Evolutionary conservation across 768 basidiomycete genomes (phyloP).

Genomic region (Termitomyces sp.): DNA sequence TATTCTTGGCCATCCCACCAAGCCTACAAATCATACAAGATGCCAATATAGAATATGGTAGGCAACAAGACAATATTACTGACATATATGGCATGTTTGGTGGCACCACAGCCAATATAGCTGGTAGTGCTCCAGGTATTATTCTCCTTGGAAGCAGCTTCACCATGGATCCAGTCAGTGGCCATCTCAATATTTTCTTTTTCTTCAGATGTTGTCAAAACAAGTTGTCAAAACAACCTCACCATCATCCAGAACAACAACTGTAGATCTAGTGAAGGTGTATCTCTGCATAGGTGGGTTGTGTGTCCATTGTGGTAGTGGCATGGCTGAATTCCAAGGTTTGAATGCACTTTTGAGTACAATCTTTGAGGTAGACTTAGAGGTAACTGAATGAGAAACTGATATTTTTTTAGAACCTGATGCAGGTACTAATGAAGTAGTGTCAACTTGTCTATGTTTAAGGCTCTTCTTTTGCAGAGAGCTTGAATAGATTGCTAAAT

Average conservation of each 20-base stretch:
- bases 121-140: neutral
- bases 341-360: constrained; percentile 1
- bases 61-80: neutral
- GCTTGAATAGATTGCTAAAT: neutral
- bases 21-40: neutral
- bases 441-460: neutral
- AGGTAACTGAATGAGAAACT: neutral
- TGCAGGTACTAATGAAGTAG: neutral
- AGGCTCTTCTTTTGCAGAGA: neutral
- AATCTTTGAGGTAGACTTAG: neutral
- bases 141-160: neutral
- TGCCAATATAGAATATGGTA: neutral
- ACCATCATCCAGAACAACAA: neutral
- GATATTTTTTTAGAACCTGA: neutral
- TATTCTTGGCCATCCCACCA: constrained; percentile 11
- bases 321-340: neutral
- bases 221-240: neutral
- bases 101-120: constrained; percentile 15
- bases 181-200: constrained; percentile 1
- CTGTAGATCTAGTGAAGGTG: neutral
- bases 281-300: neutral
- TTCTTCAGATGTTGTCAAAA: neutral
- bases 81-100: constrained; percentile 18
- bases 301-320: neutral
- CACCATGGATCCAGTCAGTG: neutral